Base-by-base conservation (phyloP, 345 rosid genomes). In the Eucalyptus cloeziana region DNA sequence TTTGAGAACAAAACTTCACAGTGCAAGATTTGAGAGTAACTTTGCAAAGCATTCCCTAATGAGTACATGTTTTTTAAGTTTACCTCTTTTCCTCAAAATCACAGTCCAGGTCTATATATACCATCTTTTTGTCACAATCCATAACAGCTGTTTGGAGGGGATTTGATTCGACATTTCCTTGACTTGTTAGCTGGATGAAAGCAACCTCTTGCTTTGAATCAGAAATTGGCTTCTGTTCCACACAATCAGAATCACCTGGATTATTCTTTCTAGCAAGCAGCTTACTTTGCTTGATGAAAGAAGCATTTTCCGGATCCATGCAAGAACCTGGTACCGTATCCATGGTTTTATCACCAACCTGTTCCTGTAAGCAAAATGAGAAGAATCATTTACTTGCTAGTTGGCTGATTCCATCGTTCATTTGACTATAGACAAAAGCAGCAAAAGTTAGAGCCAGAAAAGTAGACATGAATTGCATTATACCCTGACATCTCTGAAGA, bases 401-500 rank as follows among this genome's bases (percentile, higher is more conserved):
- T 37, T 21, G 85, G 47, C 16, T 17, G 44, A 69, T 37, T 6
- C 85, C 44, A 44, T 76, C 47, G 13, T 45, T 87, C 45, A 87
- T 49, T 31, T 69, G 43, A 89, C 47, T 13, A 51, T 17, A 33
- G 58, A 86, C 44, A 86, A 31, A 86, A 31, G 60, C 87, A 86
- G 87, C 44, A 31, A 87, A 92, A 90, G 50, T 45, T 45, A 43
- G 5, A 31, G 8, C 80, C 25, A 87, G 5, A 50, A 58, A 67
- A 88, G 89, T 86, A 50, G 43, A 6, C 7, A 33, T 79, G 30
- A 33, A 43, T n/a, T 31, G 64, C 15, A 87, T 80, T 64, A 71
- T 56, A 97, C 99, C 99, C 97, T 95, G 91, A 89, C 96, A 93
- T 90, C 95, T 89, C 92, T 92, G 94, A 97, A 98, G 93, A 95